A percentile compares a stretch with the other conserved stretches of the same genome.
Conservation (phyloP, 1,284 basidiomycete species). For the Pascua sp. region DNA sequence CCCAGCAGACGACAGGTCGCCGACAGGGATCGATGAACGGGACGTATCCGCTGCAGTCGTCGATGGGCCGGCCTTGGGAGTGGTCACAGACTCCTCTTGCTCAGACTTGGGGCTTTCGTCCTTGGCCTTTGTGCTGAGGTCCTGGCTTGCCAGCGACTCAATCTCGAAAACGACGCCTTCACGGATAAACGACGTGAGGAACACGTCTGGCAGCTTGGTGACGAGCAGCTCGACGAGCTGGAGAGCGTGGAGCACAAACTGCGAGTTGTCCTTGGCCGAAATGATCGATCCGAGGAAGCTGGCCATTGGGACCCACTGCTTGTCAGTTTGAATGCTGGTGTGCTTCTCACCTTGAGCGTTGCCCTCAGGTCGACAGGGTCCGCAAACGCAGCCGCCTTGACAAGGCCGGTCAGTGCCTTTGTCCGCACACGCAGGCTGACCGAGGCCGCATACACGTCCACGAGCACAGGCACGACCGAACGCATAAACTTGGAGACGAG, state of each 20-base stretch:
- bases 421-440: constrained; percentile 78
- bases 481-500: constrained; percentile 80
- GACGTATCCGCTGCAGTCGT: not conserved
- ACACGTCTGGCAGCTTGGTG: constrained; percentile 72
- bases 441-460: constrained; percentile 93
- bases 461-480: constrained; percentile 80
- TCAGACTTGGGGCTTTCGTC: constrained; percentile 1
- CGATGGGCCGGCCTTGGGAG: constrained; percentile 11
- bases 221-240: constrained; percentile 87
- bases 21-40: constrained; percentile 28
- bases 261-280: constrained; percentile 81
- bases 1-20: constrained; percentile 7
- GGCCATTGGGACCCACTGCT: constrained; percentile 78
- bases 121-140: constrained; percentile 50
- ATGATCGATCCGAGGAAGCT: constrained; percentile 88
- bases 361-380: constrained; percentile 69
- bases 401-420: constrained; percentile 76
- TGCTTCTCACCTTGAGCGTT: constrained; percentile 63
- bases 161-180: constrained; percentile 94
- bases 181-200: constrained; percentile 78
- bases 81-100: constrained; percentile 9
- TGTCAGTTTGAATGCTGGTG: not conserved
- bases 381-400: constrained; percentile 85
- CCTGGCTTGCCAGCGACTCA: constrained; percentile 64
- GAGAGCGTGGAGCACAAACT: constrained; percentile 76